Conservation (phyloP, 768 basidiomycete species). For the Amanita polypyramis region DNA sequence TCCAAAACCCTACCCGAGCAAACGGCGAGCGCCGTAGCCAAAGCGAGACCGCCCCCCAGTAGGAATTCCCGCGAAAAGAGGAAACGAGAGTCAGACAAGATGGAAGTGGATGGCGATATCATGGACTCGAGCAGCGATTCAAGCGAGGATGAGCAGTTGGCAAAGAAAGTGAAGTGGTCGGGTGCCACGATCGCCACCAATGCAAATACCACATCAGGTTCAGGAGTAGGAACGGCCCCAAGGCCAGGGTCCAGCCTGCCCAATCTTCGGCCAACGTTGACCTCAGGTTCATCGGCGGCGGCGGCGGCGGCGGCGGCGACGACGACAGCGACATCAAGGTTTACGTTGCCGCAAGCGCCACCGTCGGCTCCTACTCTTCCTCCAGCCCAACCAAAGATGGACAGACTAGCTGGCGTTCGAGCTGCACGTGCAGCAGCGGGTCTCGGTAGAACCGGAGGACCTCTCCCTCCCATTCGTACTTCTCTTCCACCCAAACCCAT, state of each 20-base stretch:
- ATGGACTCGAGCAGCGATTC: background rate
- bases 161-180: background rate
- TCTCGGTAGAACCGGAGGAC: background rate
- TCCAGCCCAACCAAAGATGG: background rate
- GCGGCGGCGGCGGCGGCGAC: background rate
- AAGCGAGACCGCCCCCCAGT: background rate
- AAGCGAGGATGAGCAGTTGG: background rate
- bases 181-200: background rate
- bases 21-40: background rate
- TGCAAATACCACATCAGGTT: background rate
- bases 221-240: no score
- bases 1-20: slow-evolving; percentile 4
- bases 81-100: background rate
- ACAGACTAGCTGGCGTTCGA: slow-evolving; percentile 1
- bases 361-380: background rate
- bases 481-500: background rate
- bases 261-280: background rate
- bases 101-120: background rate
- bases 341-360: background rate
- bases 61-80: background rate
- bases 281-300: background rate
- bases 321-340: background rate
- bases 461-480: background rate
- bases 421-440: background rate
- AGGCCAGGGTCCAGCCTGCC: no score